A percentile compares a stretch with the other conserved stretches of the same genome.
Evolutionary conservation across 768 basidiomycete genomes (phyloP).

Genomic region (Serpula lacrymans): DNA sequence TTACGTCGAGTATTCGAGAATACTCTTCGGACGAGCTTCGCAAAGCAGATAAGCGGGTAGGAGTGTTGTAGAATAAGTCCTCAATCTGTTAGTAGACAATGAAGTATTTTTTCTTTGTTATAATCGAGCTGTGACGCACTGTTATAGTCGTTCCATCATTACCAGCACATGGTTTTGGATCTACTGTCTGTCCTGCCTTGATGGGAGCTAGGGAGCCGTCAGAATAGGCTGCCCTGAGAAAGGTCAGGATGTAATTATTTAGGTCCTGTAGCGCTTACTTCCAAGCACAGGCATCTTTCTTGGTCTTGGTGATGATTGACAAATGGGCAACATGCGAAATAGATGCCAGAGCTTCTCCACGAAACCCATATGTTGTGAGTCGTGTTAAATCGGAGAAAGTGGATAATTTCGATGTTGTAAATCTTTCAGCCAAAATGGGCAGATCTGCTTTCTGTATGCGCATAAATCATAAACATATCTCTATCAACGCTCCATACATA

Average conservation of each 20-base stretch:
- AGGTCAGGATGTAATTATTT: conserved; percentile 1
- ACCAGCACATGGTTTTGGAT: conserved; percentile 89
- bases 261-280: conserved; percentile 57
- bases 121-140: conserved; percentile 39
- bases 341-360: conserved; percentile 94
- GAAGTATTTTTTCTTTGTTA: neutral
- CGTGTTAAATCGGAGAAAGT: conserved; percentile 81
- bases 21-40: conserved; percentile 89
- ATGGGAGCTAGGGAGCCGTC: conserved; percentile 71
- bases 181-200: conserved; percentile 66
- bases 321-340: conserved; percentile 93
- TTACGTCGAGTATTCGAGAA: conserved; percentile 82
- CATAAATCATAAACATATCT: neutral
- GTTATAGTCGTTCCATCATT: conserved; percentile 92
- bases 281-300: conserved; percentile 81
- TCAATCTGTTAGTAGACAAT: conserved; percentile 65
- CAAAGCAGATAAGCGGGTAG: conserved; percentile 81
- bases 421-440: conserved; percentile 88
- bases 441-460: conserved; percentile 76
- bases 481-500: conserved; percentile 32
- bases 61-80: conserved; percentile 92
- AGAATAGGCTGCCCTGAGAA: conserved; percentile 69
- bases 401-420: conserved; percentile 91
- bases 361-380: conserved; percentile 92
- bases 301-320: conserved; percentile 88